Conservation (phyloP, 495 filamentous ascomycete species). For the Aspergillus bertholletiae region DNA sequence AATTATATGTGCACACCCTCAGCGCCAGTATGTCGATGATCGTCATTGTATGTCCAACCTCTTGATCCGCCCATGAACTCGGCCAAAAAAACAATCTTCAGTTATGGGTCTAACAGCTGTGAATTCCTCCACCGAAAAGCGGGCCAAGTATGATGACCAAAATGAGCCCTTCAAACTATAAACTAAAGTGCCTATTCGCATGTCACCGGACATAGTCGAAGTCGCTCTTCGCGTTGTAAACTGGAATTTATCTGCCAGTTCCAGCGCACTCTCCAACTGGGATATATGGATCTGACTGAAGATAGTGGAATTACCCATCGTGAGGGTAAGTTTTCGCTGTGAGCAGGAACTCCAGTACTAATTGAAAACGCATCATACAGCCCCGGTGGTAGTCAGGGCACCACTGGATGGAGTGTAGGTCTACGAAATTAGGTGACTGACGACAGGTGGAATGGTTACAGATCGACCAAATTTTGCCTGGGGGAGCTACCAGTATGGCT, state of each 20-base stretch:
- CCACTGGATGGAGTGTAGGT: slow-evolving; percentile 56
- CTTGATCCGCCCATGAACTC: slow-evolving; percentile 85
- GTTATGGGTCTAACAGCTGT: slow-evolving; percentile 60
- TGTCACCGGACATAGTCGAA: slow-evolving; percentile 78
- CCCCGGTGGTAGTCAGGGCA: slow-evolving; percentile 54
- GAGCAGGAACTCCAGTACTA: slow-evolving; percentile 46
- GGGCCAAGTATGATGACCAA: too few species aligned
- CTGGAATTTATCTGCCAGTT: slow-evolving; percentile 71
- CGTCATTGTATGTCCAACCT: slow-evolving; percentile 75
- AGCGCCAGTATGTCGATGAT: slow-evolving; percentile 73
- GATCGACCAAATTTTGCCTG: background rate
- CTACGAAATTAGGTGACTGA: background rate
- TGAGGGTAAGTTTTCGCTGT: slow-evolving; percentile 63
- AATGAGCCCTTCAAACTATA: too few species aligned
- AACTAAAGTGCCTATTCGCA: slow-evolving; percentile 84
- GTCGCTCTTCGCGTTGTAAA: slow-evolving; percentile 68
- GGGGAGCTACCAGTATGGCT: background rate
- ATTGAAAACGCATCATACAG: slow-evolving; percentile 47
- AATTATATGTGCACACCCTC: slow-evolving; percentile 74
- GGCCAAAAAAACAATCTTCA: slow-evolving; percentile 68
- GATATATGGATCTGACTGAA: slow-evolving; percentile 67
- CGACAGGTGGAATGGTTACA: background rate
- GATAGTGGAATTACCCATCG: slow-evolving; percentile 61
- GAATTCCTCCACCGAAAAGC: slow-evolving; percentile 70
- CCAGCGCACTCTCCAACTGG: slow-evolving; percentile 75